A percentile compares a stretch with the other conserved stretches of the same genome.
Conservation (phyloP, 2,329 filamentous ascomycete species). For the Microsporum audouinii region DNA sequence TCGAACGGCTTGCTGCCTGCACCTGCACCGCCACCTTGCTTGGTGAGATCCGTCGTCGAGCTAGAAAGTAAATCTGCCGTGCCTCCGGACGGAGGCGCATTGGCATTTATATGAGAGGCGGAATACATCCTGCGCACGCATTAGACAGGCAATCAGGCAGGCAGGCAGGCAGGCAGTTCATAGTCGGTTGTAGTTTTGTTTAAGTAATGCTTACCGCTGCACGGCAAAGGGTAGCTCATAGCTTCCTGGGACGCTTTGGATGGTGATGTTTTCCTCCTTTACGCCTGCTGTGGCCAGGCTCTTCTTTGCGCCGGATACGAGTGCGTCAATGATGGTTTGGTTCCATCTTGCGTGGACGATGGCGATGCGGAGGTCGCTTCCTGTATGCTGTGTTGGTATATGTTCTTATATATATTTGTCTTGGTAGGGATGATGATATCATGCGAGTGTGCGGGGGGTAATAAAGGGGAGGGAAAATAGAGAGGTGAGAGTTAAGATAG, state of each 20-base stretch:
- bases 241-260: constrained; percentile 81
- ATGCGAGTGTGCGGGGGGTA: background rate
- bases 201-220: constrained; percentile 51
- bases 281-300: constrained; percentile 71
- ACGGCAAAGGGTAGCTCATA: constrained; percentile 91
- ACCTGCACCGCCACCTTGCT: constrained; percentile 29
- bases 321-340: constrained; percentile 68
- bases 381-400: background rate
- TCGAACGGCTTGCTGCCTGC: constrained; percentile 56
- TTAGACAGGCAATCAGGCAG: too few relatives aligned
- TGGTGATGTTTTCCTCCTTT: constrained; percentile 72
- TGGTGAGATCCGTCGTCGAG: constrained; percentile 55
- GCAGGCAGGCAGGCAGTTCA: background rate
- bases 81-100: background rate
- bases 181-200: background rate
- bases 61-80: constrained; percentile 49
- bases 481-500: background rate
- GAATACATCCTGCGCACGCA: constrained; percentile 55
- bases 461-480: background rate
- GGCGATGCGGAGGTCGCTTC: constrained; percentile 65
- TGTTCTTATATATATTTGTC: background rate
- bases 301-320: constrained; percentile 69
- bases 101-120: constrained; percentile 71
- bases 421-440: too few relatives aligned
- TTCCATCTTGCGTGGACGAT: constrained; percentile 98